These are phyloP conservation scores for Glarea lozoyensis DNA, from an alignment of 495 filamentous ascomycete genomes.

Conservation along the genomic window DNA sequence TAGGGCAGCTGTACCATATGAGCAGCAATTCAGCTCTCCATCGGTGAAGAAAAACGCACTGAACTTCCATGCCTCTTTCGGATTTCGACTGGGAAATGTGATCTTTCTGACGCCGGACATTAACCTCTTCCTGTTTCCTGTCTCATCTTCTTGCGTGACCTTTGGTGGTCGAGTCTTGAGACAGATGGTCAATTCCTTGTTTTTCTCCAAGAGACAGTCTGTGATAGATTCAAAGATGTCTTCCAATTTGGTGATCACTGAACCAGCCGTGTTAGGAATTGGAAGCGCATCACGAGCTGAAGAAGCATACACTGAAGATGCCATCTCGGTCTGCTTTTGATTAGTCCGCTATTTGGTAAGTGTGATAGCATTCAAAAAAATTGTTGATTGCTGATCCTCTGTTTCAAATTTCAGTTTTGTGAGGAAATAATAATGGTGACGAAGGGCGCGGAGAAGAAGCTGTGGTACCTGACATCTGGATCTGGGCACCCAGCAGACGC, in stretches of 20 bases:
- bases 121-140: conserved; percentile 2
- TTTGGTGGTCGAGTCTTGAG: conserved; percentile 23
- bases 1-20: conserved; percentile 22
- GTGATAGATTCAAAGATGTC: conserved; percentile 39
- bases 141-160: background rate
- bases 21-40: background rate
- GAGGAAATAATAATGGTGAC: too few species aligned
- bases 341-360: conserved; percentile 8
- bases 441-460: too few species aligned
- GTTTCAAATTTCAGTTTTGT: too few species aligned
- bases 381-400: too few species aligned
- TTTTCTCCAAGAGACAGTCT: conserved; percentile 34
- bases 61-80: conserved; percentile 58
- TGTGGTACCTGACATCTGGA: too few species aligned
- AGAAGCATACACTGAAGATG: too few species aligned
- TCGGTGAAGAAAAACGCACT: conserved; percentile 30
- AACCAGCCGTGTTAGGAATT: conserved; percentile 12
- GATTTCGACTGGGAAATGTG: conserved; percentile 49
- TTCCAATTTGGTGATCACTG: conserved; percentile 42
- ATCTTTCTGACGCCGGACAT: conserved; percentile 19
- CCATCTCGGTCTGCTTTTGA: background rate
- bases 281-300: background rate
- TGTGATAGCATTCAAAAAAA: too few species aligned
- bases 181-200: conserved; percentile 37
- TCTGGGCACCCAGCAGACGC: too few species aligned